Conservation (phyloP, 1,284 basidiomycete species). For the Puccinia triticina region DNA sequence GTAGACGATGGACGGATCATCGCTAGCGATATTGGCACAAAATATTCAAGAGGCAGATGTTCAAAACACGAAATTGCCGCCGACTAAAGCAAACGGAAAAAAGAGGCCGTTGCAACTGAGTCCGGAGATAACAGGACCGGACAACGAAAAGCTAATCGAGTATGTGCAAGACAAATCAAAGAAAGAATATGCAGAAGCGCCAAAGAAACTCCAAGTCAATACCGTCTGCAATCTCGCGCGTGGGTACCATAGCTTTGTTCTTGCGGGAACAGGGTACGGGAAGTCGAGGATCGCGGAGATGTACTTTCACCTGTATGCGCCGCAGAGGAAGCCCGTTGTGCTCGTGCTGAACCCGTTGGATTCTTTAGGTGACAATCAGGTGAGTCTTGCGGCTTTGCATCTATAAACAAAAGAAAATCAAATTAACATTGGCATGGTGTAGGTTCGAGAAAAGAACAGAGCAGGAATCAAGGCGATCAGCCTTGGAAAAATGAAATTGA, state of each 20-base stretch:
- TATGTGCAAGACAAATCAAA: background rate
- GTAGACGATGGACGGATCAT: background rate
- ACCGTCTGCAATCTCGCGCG: constrained; percentile 2
- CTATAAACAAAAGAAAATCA: background rate
- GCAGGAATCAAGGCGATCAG: background rate
- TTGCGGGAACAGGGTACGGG: no score
- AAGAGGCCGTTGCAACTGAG: background rate
- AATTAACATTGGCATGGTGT: background rate
- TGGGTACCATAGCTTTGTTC: constrained; percentile 7
- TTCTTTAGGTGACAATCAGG: constrained; percentile 21
- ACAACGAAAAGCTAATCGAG: background rate
- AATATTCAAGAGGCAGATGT: background rate
- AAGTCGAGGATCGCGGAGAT: constrained; percentile 10
- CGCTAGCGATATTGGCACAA: background rate
- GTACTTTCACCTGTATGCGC: constrained; percentile 11
- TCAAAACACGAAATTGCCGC: background rate
- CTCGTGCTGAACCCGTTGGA: constrained; percentile 30
- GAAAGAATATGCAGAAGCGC: background rate
- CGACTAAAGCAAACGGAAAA: background rate
- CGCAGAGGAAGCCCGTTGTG: background rate
- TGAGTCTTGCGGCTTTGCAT: background rate
- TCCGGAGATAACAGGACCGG: background rate
- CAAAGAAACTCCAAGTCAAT: constrained; percentile 15
- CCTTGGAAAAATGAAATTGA: constrained; percentile 17
- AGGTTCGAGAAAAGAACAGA: constrained; percentile 16